Percentiles rank a stretch among this genome's conserved stretches.
phyloP scores from a whole-genome alignment of 2,329 filamentous ascomycete species.

The Phialophora expanda region DNA sequence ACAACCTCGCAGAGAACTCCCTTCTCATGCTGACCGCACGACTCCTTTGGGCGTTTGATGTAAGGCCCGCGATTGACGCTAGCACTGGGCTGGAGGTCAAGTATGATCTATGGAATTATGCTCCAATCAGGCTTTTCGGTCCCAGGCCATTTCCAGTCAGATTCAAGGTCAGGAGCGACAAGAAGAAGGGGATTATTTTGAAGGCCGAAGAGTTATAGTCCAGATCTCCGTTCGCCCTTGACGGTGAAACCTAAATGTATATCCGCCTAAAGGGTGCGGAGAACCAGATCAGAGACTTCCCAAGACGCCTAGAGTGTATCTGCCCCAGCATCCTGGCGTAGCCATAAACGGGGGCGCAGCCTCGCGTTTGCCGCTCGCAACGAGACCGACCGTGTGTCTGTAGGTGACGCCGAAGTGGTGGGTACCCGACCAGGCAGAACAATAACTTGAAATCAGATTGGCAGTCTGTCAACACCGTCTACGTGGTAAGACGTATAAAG shows the following conservation, averaged over 20 bases:
- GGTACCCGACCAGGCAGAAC: too few species aligned
- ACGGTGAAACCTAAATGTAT: too few species aligned
- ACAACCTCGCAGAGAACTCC: slow-evolving; percentile 59
- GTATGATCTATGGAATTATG: slow-evolving; percentile 18
- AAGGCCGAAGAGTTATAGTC: not conserved
- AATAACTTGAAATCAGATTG: not conserved
- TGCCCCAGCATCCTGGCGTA: not conserved
- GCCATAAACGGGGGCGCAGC: not conserved
- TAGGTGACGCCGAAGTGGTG: too few species aligned
- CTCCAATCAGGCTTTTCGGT: slow-evolving; percentile 16
- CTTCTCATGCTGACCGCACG: slow-evolving; percentile 54
- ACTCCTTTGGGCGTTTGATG: slow-evolving; percentile 38
- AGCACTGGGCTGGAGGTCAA: slow-evolving; percentile 10
- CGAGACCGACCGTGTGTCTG: too few species aligned
- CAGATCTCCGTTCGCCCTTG: too few species aligned
- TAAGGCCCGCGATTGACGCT: slow-evolving; percentile 9
- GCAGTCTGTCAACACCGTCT: not conserved
- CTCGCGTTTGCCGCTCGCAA: not conserved
- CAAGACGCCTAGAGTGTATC: not conserved
- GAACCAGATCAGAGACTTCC: not conserved
- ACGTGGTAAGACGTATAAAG: not conserved
- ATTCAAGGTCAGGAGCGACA: slow-evolving; percentile 16
- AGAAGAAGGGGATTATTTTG: slow-evolving; percentile 10
- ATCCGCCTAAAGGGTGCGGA: too few species aligned
- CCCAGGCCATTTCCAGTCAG: slow-evolving; percentile 18